A percentile compares a stretch with the other conserved stretches of the same genome.
Conservation (phyloP, 352 stramenopile species). For the Peronospora destructor region DNA sequence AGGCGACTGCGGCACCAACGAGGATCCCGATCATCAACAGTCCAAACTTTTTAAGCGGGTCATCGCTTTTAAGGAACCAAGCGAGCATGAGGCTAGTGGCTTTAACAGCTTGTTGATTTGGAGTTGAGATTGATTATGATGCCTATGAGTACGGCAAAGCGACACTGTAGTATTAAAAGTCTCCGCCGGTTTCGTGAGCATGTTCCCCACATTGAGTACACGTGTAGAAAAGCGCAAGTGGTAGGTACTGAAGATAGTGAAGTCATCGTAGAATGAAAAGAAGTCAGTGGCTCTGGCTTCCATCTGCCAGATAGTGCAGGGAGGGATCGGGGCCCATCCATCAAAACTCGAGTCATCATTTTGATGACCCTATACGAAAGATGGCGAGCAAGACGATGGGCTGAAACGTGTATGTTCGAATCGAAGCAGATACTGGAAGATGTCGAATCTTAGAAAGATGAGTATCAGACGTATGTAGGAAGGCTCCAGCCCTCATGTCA, state of each 20-base stretch:
- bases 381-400: background rate
- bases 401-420: constrained; percentile 8
- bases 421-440: constrained; percentile 7
- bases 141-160: constrained; percentile 1
- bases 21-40: constrained; percentile 16
- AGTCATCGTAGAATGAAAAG: background rate
- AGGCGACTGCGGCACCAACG: constrained; percentile 15
- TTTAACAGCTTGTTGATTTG: constrained; percentile 6
- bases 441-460: no score
- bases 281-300: background rate
- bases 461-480: background rate
- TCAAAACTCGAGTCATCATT: constrained; percentile 15
- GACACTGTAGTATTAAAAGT: background rate
- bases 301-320: background rate
- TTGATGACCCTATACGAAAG: constrained; percentile 13
- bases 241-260: background rate
- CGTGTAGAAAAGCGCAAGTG: constrained; percentile 1
- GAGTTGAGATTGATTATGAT: constrained; percentile 23
- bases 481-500: background rate
- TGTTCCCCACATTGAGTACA: constrained; percentile 1
- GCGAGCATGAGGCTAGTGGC: constrained; percentile 9
- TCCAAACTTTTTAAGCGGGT: constrained; percentile 24
- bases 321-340: background rate
- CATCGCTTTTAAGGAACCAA: constrained; percentile 22
- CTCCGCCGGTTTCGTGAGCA: background rate